Percentiles rank a stretch among this genome's conserved stretches.
phyloP scores from a whole-genome alignment of 129 eudicot genomes.

The Flaveria robusta region DNA sequence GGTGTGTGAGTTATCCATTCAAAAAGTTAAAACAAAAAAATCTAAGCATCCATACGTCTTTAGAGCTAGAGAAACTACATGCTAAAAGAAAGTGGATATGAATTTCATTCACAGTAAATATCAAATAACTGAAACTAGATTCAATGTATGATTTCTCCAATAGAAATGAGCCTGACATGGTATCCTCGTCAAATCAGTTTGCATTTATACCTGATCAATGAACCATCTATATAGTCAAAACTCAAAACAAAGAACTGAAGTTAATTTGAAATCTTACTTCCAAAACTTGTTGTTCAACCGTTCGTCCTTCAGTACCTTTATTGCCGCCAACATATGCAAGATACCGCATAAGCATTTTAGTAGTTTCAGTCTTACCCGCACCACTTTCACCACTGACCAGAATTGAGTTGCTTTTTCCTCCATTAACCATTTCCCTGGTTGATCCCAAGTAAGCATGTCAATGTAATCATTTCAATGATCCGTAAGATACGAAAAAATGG shows the following conservation, averaged over 20 bases:
- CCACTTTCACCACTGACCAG: constrained; percentile 99
- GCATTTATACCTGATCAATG: background rate
- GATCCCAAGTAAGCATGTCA: constrained; percentile 36
- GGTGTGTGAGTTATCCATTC: too few species aligned
- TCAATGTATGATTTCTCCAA: background rate
- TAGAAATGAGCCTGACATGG: constrained; percentile 5
- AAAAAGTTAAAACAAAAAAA: background rate
- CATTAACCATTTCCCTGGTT: constrained; percentile 88
- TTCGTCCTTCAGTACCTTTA: constrained; percentile 86
- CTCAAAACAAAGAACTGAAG: constrained; percentile 10
- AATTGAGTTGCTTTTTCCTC: constrained; percentile 89
- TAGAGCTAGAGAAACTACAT: background rate
- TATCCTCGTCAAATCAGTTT: background rate
- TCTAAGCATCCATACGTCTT: background rate
- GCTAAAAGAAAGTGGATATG: background rate
- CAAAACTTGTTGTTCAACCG: constrained; percentile 96
- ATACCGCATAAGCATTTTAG: constrained; percentile 98
- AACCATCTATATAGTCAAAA: constrained; percentile 7
- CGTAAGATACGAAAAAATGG: constrained; percentile 8
- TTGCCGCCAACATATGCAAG: constrained; percentile 95
- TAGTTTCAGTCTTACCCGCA: constrained; percentile 97
- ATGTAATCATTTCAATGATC: constrained; percentile 1
- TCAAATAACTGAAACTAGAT: background rate
- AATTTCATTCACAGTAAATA: background rate
- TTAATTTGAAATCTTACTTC: constrained; percentile 59